Percentiles rank a stretch among this genome's conserved stretches.
These are phyloP conservation scores for Bipolaris zeicola DNA, from an alignment of 2,329 filamentous ascomycete genomes.

Conservation along the genomic window DNA sequence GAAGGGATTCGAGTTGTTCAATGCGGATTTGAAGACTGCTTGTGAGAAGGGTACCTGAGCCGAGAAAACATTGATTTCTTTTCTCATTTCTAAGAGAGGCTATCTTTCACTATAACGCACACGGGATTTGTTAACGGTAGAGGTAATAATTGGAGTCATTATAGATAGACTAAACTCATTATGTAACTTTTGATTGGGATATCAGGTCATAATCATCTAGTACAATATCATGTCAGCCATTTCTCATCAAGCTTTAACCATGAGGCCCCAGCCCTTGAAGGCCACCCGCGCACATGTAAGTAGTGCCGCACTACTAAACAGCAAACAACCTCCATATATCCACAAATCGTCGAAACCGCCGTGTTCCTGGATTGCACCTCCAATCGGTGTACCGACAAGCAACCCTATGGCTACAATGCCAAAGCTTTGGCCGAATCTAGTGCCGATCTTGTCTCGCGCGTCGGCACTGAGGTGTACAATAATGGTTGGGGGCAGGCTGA, in stretches of 20 bases:
- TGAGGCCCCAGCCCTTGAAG: constrained; percentile 34
- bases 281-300: constrained; percentile 29
- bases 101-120: no score
- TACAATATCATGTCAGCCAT: neutral
- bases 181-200: neutral
- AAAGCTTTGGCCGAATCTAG: constrained; percentile 63
- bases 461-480: constrained; percentile 52
- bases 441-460: constrained; percentile 54
- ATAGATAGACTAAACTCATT: neutral
- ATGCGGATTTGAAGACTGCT: constrained; percentile 19
- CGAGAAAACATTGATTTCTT: neutral
- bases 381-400: constrained; percentile 62
- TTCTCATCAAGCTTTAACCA: constrained; percentile 30
- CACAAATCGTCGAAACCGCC: constrained; percentile 53
- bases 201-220: neutral
- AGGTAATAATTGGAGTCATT: no score
- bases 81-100: neutral
- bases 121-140: no score
- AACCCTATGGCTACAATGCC: constrained; percentile 57
- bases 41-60: constrained; percentile 14
- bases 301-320: constrained; percentile 28
- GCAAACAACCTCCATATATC: constrained; percentile 50
- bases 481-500: constrained; percentile 54
- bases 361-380: constrained; percentile 58
- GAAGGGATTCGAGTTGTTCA: constrained; percentile 18